Evolutionary conservation across 805 yeast genomes (phyloP), one percentile per base, ranked within the genome.

Genomic region (Lachancea thermotolerans): DNA sequence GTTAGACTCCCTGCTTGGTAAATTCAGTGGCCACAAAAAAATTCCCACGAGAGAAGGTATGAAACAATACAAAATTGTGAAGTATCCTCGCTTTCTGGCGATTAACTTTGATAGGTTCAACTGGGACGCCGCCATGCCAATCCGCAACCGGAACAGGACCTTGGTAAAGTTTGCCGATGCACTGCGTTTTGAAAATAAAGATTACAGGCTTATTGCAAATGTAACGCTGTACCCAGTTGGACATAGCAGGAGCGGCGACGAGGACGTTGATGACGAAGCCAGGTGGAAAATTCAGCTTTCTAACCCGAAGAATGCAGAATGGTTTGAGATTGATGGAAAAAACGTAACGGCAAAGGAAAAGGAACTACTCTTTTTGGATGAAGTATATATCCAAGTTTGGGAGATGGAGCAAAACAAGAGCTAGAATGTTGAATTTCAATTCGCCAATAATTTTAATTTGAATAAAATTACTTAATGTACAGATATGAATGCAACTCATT

Each of bases 311-410:
- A 54, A 67, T 12, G 62, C 68, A 4, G 61, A 66, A 18, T 86
- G 95, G 93, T 50, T 72, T 4, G 79, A 77, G 49, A 70, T 85
- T 11, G 70, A 75, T 41, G 81, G 83, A 54, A 62, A 78, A 41
- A 56, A 64, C 10, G 71, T 77, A 1, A 69, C 64, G 31, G 58
- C 59, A 11, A 71, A 75, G 17, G 80, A 79, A 33, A 68, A 68
- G 42, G 88, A 82, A 49, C 65, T 83, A 35, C 53, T 86, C 45
- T 81, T 83, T 55, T 59, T 85, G 28, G 70, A 73, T 34, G 85
- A 82, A 53, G 73, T 78, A 30, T 79, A 75, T 60, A 64, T 86
- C 21, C 91, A 85, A 60, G 65, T 85, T 10, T 84, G 93, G 90
- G 73, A 75, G 9, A 4, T 30, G 33, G 14, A 30, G 14, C 33